A percentile compares a stretch with the other conserved stretches of the same genome.
These are phyloP conservation scores for Botrytis paeoniae DNA, from an alignment of 2,329 filamentous ascomycete genomes.

Conservation along the genomic window DNA sequence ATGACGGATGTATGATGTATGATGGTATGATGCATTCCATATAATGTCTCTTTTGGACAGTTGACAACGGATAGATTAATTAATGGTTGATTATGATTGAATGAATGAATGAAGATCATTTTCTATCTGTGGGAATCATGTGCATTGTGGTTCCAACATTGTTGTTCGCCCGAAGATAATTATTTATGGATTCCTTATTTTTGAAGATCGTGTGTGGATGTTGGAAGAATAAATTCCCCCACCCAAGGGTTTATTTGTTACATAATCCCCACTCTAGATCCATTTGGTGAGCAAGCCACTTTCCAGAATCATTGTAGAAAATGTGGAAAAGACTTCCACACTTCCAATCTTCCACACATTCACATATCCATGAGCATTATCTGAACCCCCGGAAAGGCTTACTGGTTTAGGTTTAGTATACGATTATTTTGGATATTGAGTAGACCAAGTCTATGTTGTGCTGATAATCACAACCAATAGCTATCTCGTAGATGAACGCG, in stretches of 20 bases:
- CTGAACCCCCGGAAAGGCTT: neutral
- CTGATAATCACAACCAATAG: neutral
- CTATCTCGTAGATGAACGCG: neutral
- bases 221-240: neutral
- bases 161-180: neutral
- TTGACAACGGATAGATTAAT: neutral
- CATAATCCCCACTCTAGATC: neutral
- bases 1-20: neutral
- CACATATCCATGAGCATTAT: neutral
- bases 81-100: neutral
- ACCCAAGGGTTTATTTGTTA: neutral
- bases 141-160: neutral
- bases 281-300: slow-evolving; percentile 8
- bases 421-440: neutral
- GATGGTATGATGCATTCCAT: neutral
- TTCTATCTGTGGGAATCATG: neutral
- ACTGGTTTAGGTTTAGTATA: neutral
- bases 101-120: neutral
- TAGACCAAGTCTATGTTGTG: neutral
- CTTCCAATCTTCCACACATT: neutral
- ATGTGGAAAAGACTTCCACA: neutral
- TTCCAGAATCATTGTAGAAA: slow-evolving; percentile 11
- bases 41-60: neutral
- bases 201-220: neutral
- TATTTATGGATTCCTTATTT: neutral